These are phyloP conservation scores for Colletotrichum falcatum DNA, from an alignment of 2,329 filamentous ascomycete species.

Conservation along the genomic window DNA sequence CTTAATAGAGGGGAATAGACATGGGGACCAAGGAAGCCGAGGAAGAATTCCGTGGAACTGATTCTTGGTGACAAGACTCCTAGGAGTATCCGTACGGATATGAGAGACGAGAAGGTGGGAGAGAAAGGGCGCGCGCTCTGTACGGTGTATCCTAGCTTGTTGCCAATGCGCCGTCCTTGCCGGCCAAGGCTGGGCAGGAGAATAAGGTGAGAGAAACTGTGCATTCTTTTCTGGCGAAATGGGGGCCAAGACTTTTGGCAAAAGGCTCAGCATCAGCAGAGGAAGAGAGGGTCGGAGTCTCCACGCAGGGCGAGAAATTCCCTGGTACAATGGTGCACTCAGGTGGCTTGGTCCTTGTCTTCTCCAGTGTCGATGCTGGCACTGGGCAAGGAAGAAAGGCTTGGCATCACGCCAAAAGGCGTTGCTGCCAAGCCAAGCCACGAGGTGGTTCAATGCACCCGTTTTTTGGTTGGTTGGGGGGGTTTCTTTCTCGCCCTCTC, in stretches of 20 bases:
- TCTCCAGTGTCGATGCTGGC: not conserved
- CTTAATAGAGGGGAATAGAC: constrained; percentile 18
- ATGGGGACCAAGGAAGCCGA: constrained; percentile 7
- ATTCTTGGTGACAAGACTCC: not conserved
- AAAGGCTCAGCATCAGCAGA: not conserved
- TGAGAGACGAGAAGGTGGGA: constrained; percentile 9
- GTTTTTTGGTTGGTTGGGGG: too few relatives aligned
- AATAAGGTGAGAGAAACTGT: constrained; percentile 24
- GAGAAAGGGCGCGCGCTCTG: constrained; percentile 12
- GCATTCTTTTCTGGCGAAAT: constrained; percentile 34
- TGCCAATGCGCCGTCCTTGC: constrained; percentile 40
- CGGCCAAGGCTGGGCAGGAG: constrained; percentile 39
- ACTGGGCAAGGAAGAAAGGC: not conserved
- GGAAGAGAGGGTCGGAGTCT: constrained; percentile 4
- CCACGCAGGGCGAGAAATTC: constrained; percentile 1
- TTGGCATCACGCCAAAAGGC: not conserved
- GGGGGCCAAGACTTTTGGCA: constrained; percentile 34
- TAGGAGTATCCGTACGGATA: not conserved
- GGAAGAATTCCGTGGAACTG: constrained; percentile 12
- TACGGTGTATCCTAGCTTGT: too few relatives aligned
- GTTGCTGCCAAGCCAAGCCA: not conserved
- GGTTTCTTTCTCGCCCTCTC: not conserved
- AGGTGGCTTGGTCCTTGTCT: constrained; percentile 1
- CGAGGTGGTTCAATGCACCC: not conserved
- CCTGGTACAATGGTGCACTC: not conserved